Evolutionary conservation across 306 rosid genomes (phyloP).

Genomic region (Prunus padus): DNA sequence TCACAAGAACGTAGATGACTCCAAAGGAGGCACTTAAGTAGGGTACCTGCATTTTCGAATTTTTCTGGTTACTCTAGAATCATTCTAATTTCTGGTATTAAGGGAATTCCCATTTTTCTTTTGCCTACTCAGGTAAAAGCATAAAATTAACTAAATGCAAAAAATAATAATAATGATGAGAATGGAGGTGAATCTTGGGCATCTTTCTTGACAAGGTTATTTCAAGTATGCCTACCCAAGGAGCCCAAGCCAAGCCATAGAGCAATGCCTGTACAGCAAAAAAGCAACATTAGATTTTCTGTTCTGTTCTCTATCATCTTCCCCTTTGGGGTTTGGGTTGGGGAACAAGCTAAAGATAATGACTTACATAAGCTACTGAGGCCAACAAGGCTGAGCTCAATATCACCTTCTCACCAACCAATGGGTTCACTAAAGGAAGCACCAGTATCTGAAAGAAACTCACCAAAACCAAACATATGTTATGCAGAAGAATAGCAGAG

Average conservation of each 20-base stretch:
- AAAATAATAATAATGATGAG: not conserved
- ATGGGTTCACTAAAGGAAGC: slow-evolving; percentile 74
- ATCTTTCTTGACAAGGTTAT: not conserved
- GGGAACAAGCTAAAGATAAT: not conserved
- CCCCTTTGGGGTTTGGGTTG: not conserved
- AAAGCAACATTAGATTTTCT: slow-evolving; percentile 12
- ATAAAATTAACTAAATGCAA: not conserved
- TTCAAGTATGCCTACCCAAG: slow-evolving; percentile 51
- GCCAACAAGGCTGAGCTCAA: slow-evolving; percentile 66
- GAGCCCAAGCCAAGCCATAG: slow-evolving; percentile 89
- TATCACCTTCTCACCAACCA: slow-evolving; percentile 78
- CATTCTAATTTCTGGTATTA: not conserved
- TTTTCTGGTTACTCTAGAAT: not conserved
- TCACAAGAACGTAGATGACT: slow-evolving; percentile 61
- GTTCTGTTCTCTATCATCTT: not conserved
- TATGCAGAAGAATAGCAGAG: not conserved
- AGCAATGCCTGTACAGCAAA: slow-evolving; percentile 56
- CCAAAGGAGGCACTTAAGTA: slow-evolving; percentile 72
- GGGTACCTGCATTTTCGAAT: slow-evolving; percentile 58
- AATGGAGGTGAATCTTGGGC: not conserved
- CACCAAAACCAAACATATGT: slow-evolving; percentile 8
- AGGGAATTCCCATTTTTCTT: not conserved
- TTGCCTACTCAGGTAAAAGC: not conserved
- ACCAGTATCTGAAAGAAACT: slow-evolving; percentile 52
- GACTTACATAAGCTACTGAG: slow-evolving; percentile 78